Evolutionary conservation across 1,139 yeast genomes (phyloP), one percentile per base, ranked within the genome.

Genomic region (Diutina scorzettiae): DNA sequence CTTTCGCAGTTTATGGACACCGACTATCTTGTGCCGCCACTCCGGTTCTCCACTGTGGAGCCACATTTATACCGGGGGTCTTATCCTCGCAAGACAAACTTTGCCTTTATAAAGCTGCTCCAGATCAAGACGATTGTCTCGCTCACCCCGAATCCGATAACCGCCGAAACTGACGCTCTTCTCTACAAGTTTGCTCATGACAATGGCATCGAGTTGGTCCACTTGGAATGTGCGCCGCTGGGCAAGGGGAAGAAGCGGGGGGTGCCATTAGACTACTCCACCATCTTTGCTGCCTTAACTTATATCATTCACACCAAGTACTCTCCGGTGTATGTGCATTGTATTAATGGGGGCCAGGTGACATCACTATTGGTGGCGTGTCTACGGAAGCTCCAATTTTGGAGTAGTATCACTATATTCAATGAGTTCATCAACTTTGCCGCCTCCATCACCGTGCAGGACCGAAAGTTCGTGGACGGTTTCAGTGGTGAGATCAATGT

Each of bases 341-440:
- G 97, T 58, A 63, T 81, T 23, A 89, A 85, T 55, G 97, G 97
- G 0, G 87, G 94, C 6, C 91, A 86, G 50, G 83, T 85, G 2
- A 83, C 95, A 0, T 77, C 93, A 28, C 65, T 91, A 42, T 76
- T 86, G 2, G 73, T 89, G 30, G 96, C 96, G 6, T 86, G 96
- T 56, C 64, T 87, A 37, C 64, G 98, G 27, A 84, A 84, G 53
- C 63, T 84, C 29, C 84, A 86, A 34, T 78, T 82, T 52, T 91
- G 98, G 98, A 81, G 94, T 8, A 75, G 85, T 16, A 86, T 87
- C 6, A 80, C 96, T 0, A 86, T 91, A 14, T 78, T 83, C 51
- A 86, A 81, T 49, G 98, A 91, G 58, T 89, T 84, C 53, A 70
- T 83, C 40, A 76, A 79, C 47, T 87, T 76, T 56, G 75, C 89